Percentiles rank a stretch among this genome's conserved stretches.
These are phyloP conservation scores for Amylostereum chailletii DNA, from an alignment of 1,284 basidiomycete genomes.

Conservation along the genomic window DNA sequence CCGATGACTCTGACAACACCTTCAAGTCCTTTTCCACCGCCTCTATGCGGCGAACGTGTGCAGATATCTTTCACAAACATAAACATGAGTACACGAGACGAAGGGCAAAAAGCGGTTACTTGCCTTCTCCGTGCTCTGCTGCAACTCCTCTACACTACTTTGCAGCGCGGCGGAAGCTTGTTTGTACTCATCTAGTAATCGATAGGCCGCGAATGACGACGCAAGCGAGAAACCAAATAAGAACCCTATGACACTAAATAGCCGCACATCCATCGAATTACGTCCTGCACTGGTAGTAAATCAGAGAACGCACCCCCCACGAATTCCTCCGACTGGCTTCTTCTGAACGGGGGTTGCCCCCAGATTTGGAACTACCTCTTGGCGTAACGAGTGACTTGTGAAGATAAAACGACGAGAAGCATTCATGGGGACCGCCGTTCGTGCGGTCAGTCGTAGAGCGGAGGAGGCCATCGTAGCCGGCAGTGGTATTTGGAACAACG, in stretches of 20 bases:
- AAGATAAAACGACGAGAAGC: conserved; percentile 23
- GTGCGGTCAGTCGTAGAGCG: conserved; percentile 26
- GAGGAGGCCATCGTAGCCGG: conserved; percentile 28
- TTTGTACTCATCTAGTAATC: conserved; percentile 86
- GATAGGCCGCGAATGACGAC: conserved; percentile 78
- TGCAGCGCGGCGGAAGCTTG: conserved; percentile 76
- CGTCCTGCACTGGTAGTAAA: background rate
- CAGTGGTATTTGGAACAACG: background rate
- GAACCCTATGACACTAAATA: conserved; percentile 74
- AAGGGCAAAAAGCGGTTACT: conserved; percentile 5
- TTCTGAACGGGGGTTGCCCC: conserved; percentile 53
- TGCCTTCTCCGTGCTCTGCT: conserved; percentile 77
- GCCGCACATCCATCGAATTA: conserved; percentile 1
- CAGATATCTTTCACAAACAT: conserved; percentile 52
- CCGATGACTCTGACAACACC: conserved; percentile 54
- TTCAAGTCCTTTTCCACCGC: conserved; percentile 84
- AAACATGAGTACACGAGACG: background rate
- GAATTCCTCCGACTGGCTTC: conserved; percentile 79
- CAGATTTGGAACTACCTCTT: conserved; percentile 42
- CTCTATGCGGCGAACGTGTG: conserved; percentile 79
- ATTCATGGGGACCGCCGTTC: conserved; percentile 3
- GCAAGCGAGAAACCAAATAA: conserved; percentile 83
- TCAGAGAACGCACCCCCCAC: conserved; percentile 59
- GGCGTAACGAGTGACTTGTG: conserved; percentile 30
- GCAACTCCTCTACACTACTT: conserved; percentile 81